These are phyloP conservation scores for Penicillium sclerotigenum DNA, from an alignment of 2,329 filamentous ascomycete genomes.

Conservation along the genomic window DNA sequence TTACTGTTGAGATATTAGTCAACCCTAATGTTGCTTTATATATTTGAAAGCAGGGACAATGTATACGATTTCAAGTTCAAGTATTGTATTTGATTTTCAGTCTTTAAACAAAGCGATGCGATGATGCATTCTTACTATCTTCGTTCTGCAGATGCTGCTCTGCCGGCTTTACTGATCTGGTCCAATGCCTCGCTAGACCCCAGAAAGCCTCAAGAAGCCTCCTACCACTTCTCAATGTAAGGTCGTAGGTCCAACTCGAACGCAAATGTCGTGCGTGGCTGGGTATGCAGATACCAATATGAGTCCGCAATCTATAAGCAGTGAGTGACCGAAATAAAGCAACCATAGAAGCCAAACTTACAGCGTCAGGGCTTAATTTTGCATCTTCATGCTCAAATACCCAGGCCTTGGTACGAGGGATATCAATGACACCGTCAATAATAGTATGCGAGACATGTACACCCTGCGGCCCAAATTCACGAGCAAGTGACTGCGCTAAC, in stretches of 20 bases:
- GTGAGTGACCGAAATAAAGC: slow-evolving; percentile 4
- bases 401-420: slow-evolving; percentile 64
- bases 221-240: slow-evolving; percentile 77
- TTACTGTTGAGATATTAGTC: background rate
- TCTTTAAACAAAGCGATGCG: background rate
- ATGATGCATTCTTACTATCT: background rate
- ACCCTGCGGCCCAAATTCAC: slow-evolving; percentile 80
- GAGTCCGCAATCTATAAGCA: slow-evolving; percentile 70
- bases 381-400: slow-evolving; percentile 56
- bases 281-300: slow-evolving; percentile 81
- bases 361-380: slow-evolving; percentile 72
- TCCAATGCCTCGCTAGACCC: background rate
- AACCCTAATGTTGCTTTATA: background rate
- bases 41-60: background rate
- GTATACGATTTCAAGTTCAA: background rate
- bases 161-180: background rate
- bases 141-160: background rate
- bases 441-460: slow-evolving; percentile 80
- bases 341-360: slow-evolving; percentile 45
- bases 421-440: slow-evolving; percentile 83
- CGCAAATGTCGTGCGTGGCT: slow-evolving; percentile 74
- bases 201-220: background rate
- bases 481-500: slow-evolving; percentile 69
- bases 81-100: background rate
- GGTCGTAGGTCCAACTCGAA: slow-evolving; percentile 79